Evolutionary conservation across 164 flowering plant species (phyloP).

Genomic region (Chimonanthus salicifolius): DNA sequence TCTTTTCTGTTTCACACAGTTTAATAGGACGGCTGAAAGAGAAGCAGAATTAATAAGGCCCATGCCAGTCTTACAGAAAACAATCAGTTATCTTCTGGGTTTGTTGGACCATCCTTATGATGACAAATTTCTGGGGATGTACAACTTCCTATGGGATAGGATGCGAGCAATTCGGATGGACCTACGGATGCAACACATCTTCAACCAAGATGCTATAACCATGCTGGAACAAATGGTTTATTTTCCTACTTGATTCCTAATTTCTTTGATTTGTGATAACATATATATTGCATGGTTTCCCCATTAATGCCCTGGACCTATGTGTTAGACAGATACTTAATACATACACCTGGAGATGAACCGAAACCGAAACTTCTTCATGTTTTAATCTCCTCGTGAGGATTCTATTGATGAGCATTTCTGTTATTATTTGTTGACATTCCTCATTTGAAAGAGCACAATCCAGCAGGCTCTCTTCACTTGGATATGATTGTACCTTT

Average conservation of each 20-base stretch:
- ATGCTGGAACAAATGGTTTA: constrained; percentile 99
- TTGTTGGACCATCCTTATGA: constrained; percentile 81
- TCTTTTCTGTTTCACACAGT: constrained; percentile 48
- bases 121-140: constrained; percentile 70
- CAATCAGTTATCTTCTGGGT: constrained; percentile 69
- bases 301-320: no score
- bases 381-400: no score
- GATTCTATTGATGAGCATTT: neutral
- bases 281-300: neutral
- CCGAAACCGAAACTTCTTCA: no score
- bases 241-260: constrained; percentile 12
- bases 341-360: no score
- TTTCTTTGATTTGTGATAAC: neutral
- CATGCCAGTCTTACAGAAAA: constrained; percentile 83
- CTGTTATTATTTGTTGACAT: no score
- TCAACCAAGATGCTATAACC: constrained; percentile 54
- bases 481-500: no score
- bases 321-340: no score
- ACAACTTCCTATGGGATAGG: constrained; percentile 98
- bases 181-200: constrained; percentile 93
- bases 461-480: no score
- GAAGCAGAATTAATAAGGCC: constrained; percentile 87
- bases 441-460: no score
- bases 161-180: constrained; percentile 97
- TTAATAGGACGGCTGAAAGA: constrained; percentile 91